Evolutionary conservation across 768 basidiomycete species (phyloP), one percentile per base, ranked within the genome.

Genomic region (Royoungia palumana): DNA sequence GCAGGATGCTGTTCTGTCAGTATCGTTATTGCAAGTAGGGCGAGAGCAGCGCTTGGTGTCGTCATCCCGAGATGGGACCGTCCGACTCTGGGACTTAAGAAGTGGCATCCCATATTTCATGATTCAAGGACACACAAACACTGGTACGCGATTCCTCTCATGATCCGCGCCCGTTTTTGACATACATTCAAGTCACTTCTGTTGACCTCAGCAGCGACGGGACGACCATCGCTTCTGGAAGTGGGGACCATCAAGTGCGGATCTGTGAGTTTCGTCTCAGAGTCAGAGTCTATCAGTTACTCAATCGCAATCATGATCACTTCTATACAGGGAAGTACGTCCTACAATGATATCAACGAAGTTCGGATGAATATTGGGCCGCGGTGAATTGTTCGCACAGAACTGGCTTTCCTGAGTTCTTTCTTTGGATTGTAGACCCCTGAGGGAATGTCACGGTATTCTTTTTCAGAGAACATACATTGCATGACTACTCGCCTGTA

Each of bases 141-240:
- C 67, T 25, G 67, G 67, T 68, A 36, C 46, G 67, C 43, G 47
- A 14, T 62, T 67, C 60, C 42, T 9, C 10, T 16, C 34, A 0
- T 45, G 62, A 58, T 65, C 49, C 58, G 49, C 56, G 11, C 42
- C n/a, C 6, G 28, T 46, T 37, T 49, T 21, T 66, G 56, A 61
- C 47, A 14, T 27, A 28, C 38, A 13, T 30, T 20, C 9, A 43
- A 70, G 70, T 72, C 19, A 72, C 69, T 11, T 66, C 71, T 28
- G 68, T 71, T n/a, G 72, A 69, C 61, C 60, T 71, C 43, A 63
- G 66, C 49, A 56, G 49, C 20, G 57, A 65, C 43, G 71, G 70
- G 6, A 51, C 47, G 16, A 35, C 57, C 27, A 54, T 71, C 16
- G 72, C 65, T 45, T 72, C 71, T 2, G 70, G 70, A 50, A 71